These are phyloP conservation scores for Xylaria sp. DNA, from an alignment of 2,329 filamentous ascomycete species.

Conservation along the genomic window DNA sequence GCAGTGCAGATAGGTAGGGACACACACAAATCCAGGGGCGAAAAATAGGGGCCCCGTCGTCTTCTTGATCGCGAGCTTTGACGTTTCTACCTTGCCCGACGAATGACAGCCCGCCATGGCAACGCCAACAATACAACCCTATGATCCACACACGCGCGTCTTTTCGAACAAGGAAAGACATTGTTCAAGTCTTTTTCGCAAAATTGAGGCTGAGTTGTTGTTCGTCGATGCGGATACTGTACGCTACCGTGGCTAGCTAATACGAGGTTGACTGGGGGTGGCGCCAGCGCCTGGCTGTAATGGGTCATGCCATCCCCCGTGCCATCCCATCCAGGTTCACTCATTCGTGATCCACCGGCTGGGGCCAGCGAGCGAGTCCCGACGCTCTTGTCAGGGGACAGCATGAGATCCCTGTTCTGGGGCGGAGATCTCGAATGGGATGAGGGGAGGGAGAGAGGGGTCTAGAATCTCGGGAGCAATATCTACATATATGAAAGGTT, in stretches of 20 bases:
- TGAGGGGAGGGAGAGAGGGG: conserved; percentile 3
- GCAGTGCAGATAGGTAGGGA: background rate
- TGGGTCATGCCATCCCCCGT: conserved; percentile 5
- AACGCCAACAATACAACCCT: background rate
- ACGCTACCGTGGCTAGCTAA: background rate
- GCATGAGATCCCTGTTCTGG: conserved; percentile 14
- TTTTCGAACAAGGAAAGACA: background rate
- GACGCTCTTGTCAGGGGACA: conserved; percentile 4
- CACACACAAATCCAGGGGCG: background rate
- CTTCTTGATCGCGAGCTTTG: background rate
- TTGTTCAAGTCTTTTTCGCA: no score
- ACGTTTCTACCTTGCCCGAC: background rate
- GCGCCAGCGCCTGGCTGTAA: conserved; percentile 10
- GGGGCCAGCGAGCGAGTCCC: conserved; percentile 10
- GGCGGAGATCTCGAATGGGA: conserved; percentile 10
- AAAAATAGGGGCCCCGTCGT: conserved; percentile 8
- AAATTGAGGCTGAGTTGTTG: conserved; percentile 15
- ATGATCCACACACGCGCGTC: conserved; percentile 12
- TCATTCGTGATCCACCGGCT: no score
- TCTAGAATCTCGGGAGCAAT: background rate
- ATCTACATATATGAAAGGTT: background rate
- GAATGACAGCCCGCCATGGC: conserved; percentile 10
- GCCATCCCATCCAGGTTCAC: no score
- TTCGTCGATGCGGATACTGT: background rate
- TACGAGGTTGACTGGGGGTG: conserved; percentile 17